These are phyloP conservation scores for Lithohypha guttulata DNA, from an alignment of 2,329 filamentous ascomycete species.

Conservation along the genomic window DNA sequence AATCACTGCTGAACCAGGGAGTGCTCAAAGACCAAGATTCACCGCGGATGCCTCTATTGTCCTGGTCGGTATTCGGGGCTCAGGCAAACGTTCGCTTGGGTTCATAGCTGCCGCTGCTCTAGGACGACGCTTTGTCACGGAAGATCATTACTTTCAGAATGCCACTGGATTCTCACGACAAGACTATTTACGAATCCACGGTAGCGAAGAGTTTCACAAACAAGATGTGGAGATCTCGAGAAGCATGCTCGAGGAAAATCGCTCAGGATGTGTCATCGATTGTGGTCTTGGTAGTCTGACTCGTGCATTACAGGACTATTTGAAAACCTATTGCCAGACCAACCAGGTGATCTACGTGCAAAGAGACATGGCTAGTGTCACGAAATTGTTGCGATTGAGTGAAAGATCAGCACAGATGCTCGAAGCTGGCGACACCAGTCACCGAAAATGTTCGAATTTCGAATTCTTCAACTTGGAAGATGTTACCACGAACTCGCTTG, in stretches of 20 bases:
- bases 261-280: conserved; percentile 33
- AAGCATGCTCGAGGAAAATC: conserved; percentile 35
- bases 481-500: conserved; percentile 26
- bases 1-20: not conserved
- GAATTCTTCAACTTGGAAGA: conserved; percentile 41
- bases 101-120: conserved; percentile 34
- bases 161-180: conserved; percentile 33
- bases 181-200: conserved; percentile 31
- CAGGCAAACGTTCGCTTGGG: conserved; percentile 34
- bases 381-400: conserved; percentile 33
- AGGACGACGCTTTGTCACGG: conserved; percentile 34
- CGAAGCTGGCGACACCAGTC: conserved; percentile 34
- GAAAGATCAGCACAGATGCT: conserved; percentile 34
- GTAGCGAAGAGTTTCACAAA: conserved; percentile 33
- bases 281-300: conserved; percentile 35
- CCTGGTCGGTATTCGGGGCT: conserved; percentile 34
- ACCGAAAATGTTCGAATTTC: conserved; percentile 38
- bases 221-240: conserved; percentile 33
- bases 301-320: conserved; percentile 31
- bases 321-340: conserved; percentile 28
- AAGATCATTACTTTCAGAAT: conserved; percentile 35
- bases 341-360: conserved; percentile 34
- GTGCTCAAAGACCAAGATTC: conserved; percentile 2
- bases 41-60: conserved; percentile 32
- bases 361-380: conserved; percentile 32